Base-by-base conservation (phyloP, 2,329 filamentous ascomycete species). In the Aspergillus ochraceus region DNA sequence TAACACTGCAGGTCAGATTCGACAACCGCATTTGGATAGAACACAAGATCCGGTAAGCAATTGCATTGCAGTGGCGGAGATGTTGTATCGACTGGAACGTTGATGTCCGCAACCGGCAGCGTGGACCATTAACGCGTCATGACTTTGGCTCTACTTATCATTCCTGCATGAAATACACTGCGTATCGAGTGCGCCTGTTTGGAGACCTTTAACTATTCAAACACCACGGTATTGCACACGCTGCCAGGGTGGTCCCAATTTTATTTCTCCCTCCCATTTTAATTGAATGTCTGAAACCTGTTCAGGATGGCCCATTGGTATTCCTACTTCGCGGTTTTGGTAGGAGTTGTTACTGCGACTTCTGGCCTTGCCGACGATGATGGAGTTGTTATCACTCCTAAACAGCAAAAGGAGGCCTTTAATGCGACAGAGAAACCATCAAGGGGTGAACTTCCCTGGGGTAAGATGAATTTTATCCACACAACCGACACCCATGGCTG, bases 401-500 rank as follows among this genome's bases (percentile, higher is more conserved):
- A 54, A 45, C 39, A 54, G 26, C 52, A 54, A 29, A 46, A 47
- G 17, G 52, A 54, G 45, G 52, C 36, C 36, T 46, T 17, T 46
- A n/a, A 45, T 46, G 45, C 52, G 36, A 54, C 52, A 32, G 29
- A 2, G 29, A 32, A 32, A 32, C 29, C 29, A 32, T 32, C 29
- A 32, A 32, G 24, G 42, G 29, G 46, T 3, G 45, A 22, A 24
- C 29, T 57, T 17, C 39, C 57, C 20, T 88, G 86, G 86, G 86
- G 86, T 2, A 83, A 88, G 69, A 72, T 88, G 65, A 88, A 88
- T 66, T 85, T 84, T 57, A 60, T 88, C 24, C 86, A 87, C 64
- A 88, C 84, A 1, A 86, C 84, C 2, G 85, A 88, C 62, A 86
- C 84, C 0, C 84, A 87, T 68, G 84, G 84, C 20, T 86, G 85